These are phyloP conservation scores for Pseudohyphozyma bogoriensis DNA, from an alignment of 768 basidiomycete genomes.

Conservation along the genomic window DNA sequence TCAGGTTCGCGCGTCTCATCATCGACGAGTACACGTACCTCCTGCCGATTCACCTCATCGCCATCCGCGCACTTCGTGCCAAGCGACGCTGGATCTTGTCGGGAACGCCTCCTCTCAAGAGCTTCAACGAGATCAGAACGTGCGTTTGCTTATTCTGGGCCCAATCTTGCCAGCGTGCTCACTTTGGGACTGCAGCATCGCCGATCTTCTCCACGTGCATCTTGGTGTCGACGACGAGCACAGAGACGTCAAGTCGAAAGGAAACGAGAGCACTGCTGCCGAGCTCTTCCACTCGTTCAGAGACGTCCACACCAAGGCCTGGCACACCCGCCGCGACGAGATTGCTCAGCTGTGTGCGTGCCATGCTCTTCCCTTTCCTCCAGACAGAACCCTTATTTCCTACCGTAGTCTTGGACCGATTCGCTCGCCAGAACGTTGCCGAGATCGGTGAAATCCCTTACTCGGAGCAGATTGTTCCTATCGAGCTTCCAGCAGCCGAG, in stretches of 20 bases:
- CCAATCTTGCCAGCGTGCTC: slow-evolving; percentile 31
- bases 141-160: slow-evolving; percentile 41
- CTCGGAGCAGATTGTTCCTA: slow-evolving; percentile 51
- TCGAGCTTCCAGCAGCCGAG: slow-evolving; percentile 77
- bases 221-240: slow-evolving; percentile 82
- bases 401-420: slow-evolving; percentile 34
- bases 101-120: slow-evolving; percentile 84
- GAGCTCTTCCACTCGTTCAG: slow-evolving; percentile 95
- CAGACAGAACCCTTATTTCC: not conserved
- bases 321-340: slow-evolving; percentile 78
- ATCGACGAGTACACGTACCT: slow-evolving; percentile 94
- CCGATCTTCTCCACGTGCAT: slow-evolving; percentile 61
- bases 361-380: not conserved
- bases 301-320: slow-evolving; percentile 79
- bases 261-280: slow-evolving; percentile 79
- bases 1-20: slow-evolving; percentile 70
- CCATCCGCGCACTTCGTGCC: slow-evolving; percentile 65
- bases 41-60: slow-evolving; percentile 63
- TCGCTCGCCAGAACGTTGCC: slow-evolving; percentile 65
- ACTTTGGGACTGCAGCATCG: slow-evolving; percentile 10
- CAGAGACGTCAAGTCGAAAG: slow-evolving; percentile 66
- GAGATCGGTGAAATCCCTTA: slow-evolving; percentile 94
- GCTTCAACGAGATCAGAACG: slow-evolving; percentile 82
- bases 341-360: slow-evolving; percentile 56
- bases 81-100: slow-evolving; percentile 90